Percentiles rank a stretch among this genome's conserved stretches.
Conservation (phyloP, 2,329 filamentous ascomycete genomes). For the Sarocladiaceae sp. region DNA sequence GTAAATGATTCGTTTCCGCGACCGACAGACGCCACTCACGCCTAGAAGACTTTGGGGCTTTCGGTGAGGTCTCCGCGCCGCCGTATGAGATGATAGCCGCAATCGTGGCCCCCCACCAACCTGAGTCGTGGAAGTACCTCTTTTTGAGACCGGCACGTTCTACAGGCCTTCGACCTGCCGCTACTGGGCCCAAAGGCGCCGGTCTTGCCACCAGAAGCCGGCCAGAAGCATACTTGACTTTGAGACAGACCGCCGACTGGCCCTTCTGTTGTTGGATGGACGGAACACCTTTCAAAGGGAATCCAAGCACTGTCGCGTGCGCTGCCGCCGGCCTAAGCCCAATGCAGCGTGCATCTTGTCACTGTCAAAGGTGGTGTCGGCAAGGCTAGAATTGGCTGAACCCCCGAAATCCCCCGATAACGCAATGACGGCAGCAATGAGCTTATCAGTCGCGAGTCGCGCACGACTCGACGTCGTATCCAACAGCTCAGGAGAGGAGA, state of each 20-base stretch:
- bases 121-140: neutral
- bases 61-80: neutral
- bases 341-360: neutral
- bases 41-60: neutral
- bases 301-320: too few relatives aligned
- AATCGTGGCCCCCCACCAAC: neutral
- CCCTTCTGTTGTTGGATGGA: too few relatives aligned
- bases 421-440: neutral
- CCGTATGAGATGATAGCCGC: too few relatives aligned
- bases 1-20: too few relatives aligned
- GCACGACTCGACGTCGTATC: too few relatives aligned
- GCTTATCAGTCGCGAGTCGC: too few relatives aligned
- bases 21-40: too few relatives aligned
- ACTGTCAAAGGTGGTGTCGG: neutral
- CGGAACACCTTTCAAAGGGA: too few relatives aligned
- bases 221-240: neutral
- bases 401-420: neutral
- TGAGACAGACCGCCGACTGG: neutral
- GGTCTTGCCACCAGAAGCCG: neutral
- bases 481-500: too few relatives aligned
- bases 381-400: neutral
- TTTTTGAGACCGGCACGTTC: too few relatives aligned
- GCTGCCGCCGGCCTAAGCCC: neutral
- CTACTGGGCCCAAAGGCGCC: too few relatives aligned
- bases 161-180: too few relatives aligned